Percentiles rank a stretch among this genome's conserved stretches.
phyloP scores from a whole-genome alignment of 441 rosid species.

The Biscutella laevigata region DNA sequence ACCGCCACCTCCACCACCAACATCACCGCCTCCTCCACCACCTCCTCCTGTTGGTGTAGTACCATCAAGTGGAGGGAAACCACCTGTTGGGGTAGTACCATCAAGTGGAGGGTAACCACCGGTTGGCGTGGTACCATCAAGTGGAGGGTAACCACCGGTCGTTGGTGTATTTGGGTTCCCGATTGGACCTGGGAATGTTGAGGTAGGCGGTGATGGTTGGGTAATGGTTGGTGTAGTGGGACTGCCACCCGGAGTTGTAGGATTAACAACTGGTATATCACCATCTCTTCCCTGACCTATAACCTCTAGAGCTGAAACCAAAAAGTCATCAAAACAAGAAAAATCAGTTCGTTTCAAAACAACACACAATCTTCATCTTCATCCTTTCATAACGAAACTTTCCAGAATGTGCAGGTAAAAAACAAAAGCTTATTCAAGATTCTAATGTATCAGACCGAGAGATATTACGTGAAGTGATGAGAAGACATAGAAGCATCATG shows the following conservation, averaged over 20 bases:
- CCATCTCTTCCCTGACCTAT: conserved; percentile 28
- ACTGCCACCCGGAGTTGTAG: conserved; percentile 48
- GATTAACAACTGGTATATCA: conserved; percentile 62
- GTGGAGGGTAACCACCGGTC: conserved; percentile 23
- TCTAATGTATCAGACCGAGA: conserved; percentile 6
- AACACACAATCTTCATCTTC: not conserved
- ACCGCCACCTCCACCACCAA: conserved; percentile 22
- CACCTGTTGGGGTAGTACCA: conserved; percentile 28
- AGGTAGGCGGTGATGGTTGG: conserved; percentile 35
- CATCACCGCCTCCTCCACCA: conserved; percentile 14
- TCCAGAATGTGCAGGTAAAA: not conserved
- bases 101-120: conserved; percentile 30
- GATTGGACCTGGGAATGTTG: conserved; percentile 43
- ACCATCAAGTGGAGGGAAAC: conserved; percentile 25
- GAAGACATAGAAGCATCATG: conserved; percentile 43
- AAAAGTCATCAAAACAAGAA: conserved; percentile 14
- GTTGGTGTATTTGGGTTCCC: conserved; percentile 15
- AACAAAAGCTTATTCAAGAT: not conserved
- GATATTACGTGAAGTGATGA: conserved; percentile 53
- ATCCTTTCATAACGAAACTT: not conserved
- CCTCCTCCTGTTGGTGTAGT: conserved; percentile 28
- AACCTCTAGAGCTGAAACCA: conserved; percentile 24
- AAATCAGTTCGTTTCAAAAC: conserved; percentile 9
- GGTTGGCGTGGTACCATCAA: conserved; percentile 18
- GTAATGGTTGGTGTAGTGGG: conserved; percentile 35